Percentiles rank a stretch among this genome's conserved stretches.
Conservation (phyloP, 1,139 yeast species). For the Taphrina populina region DNA sequence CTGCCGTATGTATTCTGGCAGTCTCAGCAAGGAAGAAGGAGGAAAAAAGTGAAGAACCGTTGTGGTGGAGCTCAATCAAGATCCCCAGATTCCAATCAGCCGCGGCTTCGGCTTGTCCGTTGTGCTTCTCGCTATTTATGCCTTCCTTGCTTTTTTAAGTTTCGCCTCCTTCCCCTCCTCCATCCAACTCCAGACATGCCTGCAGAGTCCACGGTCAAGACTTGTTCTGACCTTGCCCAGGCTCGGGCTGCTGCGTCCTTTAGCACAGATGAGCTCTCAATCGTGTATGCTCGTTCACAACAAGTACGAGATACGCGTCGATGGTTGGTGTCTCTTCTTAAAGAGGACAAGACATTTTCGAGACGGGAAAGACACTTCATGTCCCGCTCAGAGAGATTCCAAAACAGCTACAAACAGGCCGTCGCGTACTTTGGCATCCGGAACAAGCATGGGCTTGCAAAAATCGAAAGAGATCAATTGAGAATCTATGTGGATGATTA, state of each 20-base stretch:
- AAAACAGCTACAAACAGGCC: constrained; percentile 29
- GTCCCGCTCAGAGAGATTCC: constrained; percentile 25
- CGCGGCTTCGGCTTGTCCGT: no score
- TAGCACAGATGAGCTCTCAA: constrained; percentile 15
- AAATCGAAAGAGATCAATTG: constrained; percentile 23
- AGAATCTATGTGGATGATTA: constrained; percentile 28
- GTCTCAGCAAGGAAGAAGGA: no score
- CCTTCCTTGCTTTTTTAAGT: not conserved
- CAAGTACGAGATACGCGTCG: constrained; percentile 25
- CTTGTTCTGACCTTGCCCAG: constrained; percentile 12
- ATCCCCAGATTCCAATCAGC: not conserved
- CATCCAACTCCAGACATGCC: no score
- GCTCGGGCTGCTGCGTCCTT: constrained; percentile 16
- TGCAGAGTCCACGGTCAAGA: constrained; percentile 18
- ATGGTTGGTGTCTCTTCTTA: constrained; percentile 26
- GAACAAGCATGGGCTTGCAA: constrained; percentile 20
- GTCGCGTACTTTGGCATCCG: constrained; percentile 24
- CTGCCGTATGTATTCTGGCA: no score
- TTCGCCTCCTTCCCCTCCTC: no score
- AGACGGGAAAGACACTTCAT: constrained; percentile 27
- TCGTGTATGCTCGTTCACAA: constrained; percentile 21
- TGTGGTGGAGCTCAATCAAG: not conserved
- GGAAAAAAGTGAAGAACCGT: no score
- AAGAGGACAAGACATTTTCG: constrained; percentile 18
- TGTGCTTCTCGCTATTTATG: no score